These are phyloP conservation scores for Sistotremastrum suecicum DNA, from an alignment of 768 basidiomycete genomes.

Conservation along the genomic window DNA sequence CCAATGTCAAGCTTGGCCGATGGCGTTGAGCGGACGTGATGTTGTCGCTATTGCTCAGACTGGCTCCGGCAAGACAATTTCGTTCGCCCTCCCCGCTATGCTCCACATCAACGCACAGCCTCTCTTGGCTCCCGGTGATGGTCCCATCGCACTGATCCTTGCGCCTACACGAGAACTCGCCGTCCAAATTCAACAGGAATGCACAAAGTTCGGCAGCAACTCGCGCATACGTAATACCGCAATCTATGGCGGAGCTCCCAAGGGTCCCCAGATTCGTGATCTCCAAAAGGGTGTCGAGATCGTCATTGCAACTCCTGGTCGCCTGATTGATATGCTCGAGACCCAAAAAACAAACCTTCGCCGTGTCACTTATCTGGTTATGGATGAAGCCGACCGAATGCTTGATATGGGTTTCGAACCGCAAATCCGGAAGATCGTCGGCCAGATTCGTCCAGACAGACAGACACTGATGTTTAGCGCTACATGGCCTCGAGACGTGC, in stretches of 20 bases:
- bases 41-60: constrained; percentile 96
- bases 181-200: constrained; percentile 98
- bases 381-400: constrained; percentile 99
- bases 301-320: constrained; percentile 99
- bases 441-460: constrained; percentile 94
- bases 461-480: constrained; percentile 99
- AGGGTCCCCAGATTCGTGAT: constrained; percentile 97
- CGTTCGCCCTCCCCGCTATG: constrained; percentile 98
- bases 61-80: constrained; percentile 96
- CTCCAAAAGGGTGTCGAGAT: constrained; percentile 94
- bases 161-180: constrained; percentile 98
- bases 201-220: constrained; percentile 91
- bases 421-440: constrained; percentile 95
- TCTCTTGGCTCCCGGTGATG: constrained; percentile 83
- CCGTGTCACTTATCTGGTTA: constrained; percentile 92
- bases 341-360: constrained; percentile 91
- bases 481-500: constrained; percentile 99
- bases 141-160: constrained; percentile 91
- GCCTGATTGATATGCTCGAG: constrained; percentile 98
- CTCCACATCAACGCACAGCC: constrained; percentile 99
- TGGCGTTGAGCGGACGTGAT: constrained; percentile 91
- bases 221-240: constrained; percentile 97
- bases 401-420: constrained; percentile 99
- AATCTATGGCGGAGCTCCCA: constrained; percentile 97
- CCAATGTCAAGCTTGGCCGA: constrained; percentile 99